Evolutionary conservation across 495 filamentous ascomycete species (phyloP).

Genomic region (Penicillium pulvis): DNA sequence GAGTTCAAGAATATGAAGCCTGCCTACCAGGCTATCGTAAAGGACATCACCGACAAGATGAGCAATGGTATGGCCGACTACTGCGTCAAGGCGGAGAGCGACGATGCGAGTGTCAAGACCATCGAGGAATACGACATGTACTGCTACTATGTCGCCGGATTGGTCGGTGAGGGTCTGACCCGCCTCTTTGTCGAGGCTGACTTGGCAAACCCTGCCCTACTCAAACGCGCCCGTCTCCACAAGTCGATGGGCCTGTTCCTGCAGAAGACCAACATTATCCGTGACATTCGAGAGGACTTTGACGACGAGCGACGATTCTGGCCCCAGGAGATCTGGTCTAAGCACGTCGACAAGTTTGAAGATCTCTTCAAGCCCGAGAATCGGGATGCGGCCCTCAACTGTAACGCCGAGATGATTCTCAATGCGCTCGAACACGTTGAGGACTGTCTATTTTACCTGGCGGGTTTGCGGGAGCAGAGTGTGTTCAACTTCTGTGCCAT

Average conservation of each 20-base stretch:
- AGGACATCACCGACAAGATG: constrained; percentile 94
- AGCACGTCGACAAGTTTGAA: constrained; percentile 85
- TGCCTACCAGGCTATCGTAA: constrained; percentile 81
- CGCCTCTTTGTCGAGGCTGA: constrained; percentile 86
- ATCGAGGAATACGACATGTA: constrained; percentile 90
- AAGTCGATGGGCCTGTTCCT: constrained; percentile 97
- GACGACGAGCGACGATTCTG: constrained; percentile 88
- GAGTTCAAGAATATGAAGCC: constrained; percentile 92
- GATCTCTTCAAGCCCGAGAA: constrained; percentile 86
- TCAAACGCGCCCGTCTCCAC: constrained; percentile 75
- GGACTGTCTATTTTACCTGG: constrained; percentile 96
- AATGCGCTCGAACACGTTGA: constrained; percentile 85
- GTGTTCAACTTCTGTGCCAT: constrained; percentile 99
- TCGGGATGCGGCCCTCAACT: constrained; percentile 77
- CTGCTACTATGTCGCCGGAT: constrained; percentile 96
- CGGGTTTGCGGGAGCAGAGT: constrained; percentile 91
- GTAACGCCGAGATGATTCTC: constrained; percentile 92
- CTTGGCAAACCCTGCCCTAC: constrained; percentile 82
- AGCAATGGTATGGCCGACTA: constrained; percentile 99
- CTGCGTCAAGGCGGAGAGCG: constrained; percentile 75
- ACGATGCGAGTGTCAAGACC: constrained; percentile 77
- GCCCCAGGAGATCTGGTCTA: constrained; percentile 94
- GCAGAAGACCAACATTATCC: constrained; percentile 98
- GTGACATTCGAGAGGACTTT: constrained; percentile 88
- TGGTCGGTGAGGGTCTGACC: constrained; percentile 92